phyloP scores from a whole-genome alignment of 192 early-diverging fungal species.

The Mortierella hygrophila region DNA sequence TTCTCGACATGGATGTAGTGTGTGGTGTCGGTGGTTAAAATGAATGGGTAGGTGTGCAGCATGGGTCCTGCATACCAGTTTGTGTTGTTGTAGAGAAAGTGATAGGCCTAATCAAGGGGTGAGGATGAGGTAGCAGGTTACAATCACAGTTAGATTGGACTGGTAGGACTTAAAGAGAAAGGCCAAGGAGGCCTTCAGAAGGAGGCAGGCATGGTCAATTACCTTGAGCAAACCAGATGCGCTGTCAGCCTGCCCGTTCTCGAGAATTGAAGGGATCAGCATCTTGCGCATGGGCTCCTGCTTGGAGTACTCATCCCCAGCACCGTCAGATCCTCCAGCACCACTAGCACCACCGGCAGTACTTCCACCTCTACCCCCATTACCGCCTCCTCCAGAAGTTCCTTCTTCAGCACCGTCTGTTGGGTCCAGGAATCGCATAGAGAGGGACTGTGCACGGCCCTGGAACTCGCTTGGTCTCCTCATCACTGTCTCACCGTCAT shows the following conservation, averaged over 20 bases:
- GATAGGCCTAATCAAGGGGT: conserved; percentile 31
- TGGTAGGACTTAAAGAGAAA: background rate
- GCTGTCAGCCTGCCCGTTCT: conserved; percentile 45
- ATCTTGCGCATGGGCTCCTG: conserved; percentile 49
- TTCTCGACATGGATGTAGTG: conserved; percentile 51
- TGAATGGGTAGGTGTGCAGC: conserved; percentile 38
- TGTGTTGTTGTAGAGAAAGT: conserved; percentile 55
- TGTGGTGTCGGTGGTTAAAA: conserved; percentile 47
- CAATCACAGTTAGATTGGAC: background rate
- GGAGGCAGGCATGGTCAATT: background rate
- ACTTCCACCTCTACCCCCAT: background rate
- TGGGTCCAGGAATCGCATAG: conserved; percentile 21
- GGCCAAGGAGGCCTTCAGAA: background rate
- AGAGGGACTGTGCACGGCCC: conserved; percentile 30
- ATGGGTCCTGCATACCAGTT: conserved; percentile 49
- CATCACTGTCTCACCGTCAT: conserved; percentile 51
- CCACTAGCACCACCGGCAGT: background rate
- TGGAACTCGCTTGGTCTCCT: conserved; percentile 46
- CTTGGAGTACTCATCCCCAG: conserved; percentile 14
- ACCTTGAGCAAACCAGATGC: conserved; percentile 48
- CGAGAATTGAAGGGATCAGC: conserved; percentile 45
- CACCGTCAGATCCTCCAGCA: conserved; percentile 7
- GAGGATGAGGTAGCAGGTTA: background rate
- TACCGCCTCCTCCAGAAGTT: background rate
- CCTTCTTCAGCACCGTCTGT: background rate